Evolutionary conservation across 2,329 filamentous ascomycete genomes (phyloP), one percentile per base, ranked within the genome.

Genomic region (Scedosporium aurantiacum): DNA sequence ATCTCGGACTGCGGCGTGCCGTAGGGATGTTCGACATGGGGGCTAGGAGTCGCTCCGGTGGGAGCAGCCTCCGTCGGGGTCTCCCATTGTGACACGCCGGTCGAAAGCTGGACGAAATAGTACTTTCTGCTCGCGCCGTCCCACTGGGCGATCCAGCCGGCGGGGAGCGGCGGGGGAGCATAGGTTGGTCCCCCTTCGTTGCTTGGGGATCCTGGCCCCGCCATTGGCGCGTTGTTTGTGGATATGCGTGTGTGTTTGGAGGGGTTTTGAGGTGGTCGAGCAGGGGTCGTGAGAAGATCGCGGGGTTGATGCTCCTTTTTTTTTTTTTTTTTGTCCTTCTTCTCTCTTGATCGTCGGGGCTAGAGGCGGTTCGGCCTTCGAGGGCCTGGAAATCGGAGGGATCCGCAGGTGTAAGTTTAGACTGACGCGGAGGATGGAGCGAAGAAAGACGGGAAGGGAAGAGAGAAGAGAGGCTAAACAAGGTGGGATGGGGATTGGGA

Each of bases 31-130:
- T 87, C 82, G 63, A 71, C 67, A 60, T 72, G 76, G 62, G 78
- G 79, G 64, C 75, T 80, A 55, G 82, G 85, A 43, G 82, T 85
- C 68, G 76, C 83, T 64, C 84, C 83, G 23, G 82, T 79, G 54
- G 82, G 84, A 6, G 82, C 85, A 58, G 85, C 79, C 63, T 83
- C 78, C 14, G 83, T 89, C 37, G 87, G 87, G 37, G 82, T 79
- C n/a, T 89, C 86, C 87, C 87, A 90, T 73, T 89, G 86, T 64
- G 86, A 88, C 43, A 83, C 78, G 57, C 87, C 87, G 6, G 86
- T 89, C 60, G 84, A 85, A 61, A 90, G 81, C 72, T 89, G 86
- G 58, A 90, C 87, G 70, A 83, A 88, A 72, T 88, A 88, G 71
- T 87, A 88, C 71, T 86, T 86, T 71, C 78, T 81, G 71, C 79